A percentile compares a stretch with the other conserved stretches of the same genome.
Evolutionary conservation across 2,329 filamentous ascomycete genomes (phyloP).

Genomic region (Aspergillus piperis): DNA sequence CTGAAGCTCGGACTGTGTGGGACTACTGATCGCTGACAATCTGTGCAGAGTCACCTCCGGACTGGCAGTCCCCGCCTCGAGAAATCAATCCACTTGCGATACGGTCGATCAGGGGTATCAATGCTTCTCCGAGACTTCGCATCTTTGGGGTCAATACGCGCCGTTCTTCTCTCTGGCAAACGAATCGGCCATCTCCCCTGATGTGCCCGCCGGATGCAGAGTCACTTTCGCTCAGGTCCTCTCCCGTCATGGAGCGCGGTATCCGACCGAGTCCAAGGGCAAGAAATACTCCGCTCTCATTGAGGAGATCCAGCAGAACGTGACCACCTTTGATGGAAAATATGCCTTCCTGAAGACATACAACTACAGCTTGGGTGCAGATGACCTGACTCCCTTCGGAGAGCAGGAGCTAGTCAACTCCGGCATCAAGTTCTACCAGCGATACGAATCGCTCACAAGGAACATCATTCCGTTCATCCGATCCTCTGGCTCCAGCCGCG

Average conservation of each 20-base stretch:
- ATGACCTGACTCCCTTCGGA: conserved; percentile 69
- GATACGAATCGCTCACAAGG: conserved; percentile 66
- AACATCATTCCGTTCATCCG: conserved; percentile 68
- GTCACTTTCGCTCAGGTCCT: conserved; percentile 80
- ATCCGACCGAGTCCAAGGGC: conserved; percentile 72
- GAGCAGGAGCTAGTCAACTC: conserved; percentile 71
- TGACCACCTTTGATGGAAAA: conserved; percentile 58
- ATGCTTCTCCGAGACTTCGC: conserved; percentile 63
- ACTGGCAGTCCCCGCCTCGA: conserved; percentile 6
- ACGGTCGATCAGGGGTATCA: conserved; percentile 60
- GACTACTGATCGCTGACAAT: neutral
- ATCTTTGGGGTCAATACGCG: conserved; percentile 84
- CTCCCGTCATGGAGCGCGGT: conserved; percentile 80
- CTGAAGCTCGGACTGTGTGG: no score
- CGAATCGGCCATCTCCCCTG: conserved; percentile 62
- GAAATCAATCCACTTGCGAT: conserved; percentile 47
- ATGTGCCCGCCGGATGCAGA: conserved; percentile 66
- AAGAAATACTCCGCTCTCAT: conserved; percentile 65
- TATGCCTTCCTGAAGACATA: conserved; percentile 73
- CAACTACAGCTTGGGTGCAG: conserved; percentile 68
- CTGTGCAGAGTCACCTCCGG: conserved; percentile 12
- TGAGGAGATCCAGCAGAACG: conserved; percentile 63
- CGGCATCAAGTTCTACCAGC: conserved; percentile 72
- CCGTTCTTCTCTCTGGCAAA: conserved; percentile 70
- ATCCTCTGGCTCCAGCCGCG: conserved; percentile 68